Evolutionary conservation across 2,329 filamentous ascomycete species (phyloP), one percentile per base, ranked within the genome.

Genomic region (Niveomyces coronatus): DNA sequence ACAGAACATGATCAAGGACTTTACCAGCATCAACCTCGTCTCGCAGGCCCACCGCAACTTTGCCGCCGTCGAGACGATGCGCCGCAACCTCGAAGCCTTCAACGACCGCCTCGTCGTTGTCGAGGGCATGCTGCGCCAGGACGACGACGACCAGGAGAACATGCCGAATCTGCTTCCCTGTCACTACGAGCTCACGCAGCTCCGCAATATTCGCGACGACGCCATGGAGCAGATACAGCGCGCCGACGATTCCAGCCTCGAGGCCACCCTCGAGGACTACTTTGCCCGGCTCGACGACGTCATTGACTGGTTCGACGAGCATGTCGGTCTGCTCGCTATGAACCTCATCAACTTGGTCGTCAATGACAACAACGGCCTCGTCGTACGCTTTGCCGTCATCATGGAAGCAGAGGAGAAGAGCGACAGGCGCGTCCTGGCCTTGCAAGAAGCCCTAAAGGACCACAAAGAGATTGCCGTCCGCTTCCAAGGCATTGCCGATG

Each of bases 31-130:
- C 68, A 91, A 93, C 58, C 67, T 85, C 44, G 84, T 93, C 39
- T 89, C 89, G 39, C 85, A 94, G 62, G 91, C 93, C 48, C 91
- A 98, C 63, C 77, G 89, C 46, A 95, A 98, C 64, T 98, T 98
- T 56, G 85, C 84, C 52, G 85, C 86, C 31, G 88, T 94, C 44
- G 82, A 95, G 65, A 78, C 82, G 51, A 95, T 98, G 87, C 86
- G 89, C 56, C 77, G 73, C 49, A 88, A 93, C 51, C 74, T 98
- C 51, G 85, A 94, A 61, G 82, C 73, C 11, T 96, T 98, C 53
- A 83, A 85, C 59, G 74, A 80, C 40, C 77, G 87, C 43, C 65
- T 98, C 36, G 71, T 70, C 38, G 70, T 75, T 48, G 76, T 96
- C 39, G 85, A 94, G 64, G 65, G 67, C 30, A 77, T 96, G 68